These are phyloP conservation scores for Mollisia scopiformis DNA, from an alignment of 2,329 filamentous ascomycete genomes.

Conservation along the genomic window DNA sequence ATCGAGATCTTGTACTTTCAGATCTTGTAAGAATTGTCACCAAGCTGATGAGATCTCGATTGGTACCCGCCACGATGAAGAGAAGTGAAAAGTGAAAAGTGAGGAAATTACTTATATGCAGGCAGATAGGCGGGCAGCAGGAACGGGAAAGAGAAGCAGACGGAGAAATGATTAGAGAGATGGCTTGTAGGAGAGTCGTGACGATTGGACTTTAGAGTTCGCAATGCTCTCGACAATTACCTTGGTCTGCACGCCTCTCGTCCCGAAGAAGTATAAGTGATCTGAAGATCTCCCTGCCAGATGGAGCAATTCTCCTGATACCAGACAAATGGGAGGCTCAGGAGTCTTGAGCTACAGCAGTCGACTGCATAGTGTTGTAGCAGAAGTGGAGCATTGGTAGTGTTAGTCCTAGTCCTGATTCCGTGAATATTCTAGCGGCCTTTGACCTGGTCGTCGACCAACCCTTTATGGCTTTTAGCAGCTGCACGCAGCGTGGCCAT, in stretches of 20 bases:
- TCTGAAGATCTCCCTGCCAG: background rate
- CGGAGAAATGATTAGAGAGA: background rate
- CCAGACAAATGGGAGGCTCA: background rate
- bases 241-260: background rate
- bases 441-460: background rate
- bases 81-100: background rate
- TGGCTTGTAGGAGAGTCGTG: background rate
- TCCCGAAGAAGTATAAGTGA: background rate
- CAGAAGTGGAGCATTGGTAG: too few species aligned
- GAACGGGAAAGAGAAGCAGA: background rate
- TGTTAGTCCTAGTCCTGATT: too few species aligned
- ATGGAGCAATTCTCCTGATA: background rate
- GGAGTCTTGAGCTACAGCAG: too few species aligned
- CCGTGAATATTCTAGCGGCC: background rate
- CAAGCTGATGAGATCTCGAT: too few species aligned
- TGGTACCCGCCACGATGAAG: too few species aligned
- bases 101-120: background rate
- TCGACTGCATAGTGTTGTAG: too few species aligned
- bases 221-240: background rate
- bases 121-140: background rate
- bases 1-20: background rate
- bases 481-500: too few species aligned
- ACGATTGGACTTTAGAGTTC: too few species aligned
- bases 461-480: background rate
- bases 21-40: too few species aligned